A percentile compares a stretch with the other conserved stretches of the same genome.
Evolutionary conservation across 208 protist genomes (phyloP).

Genomic region (Leptomonas pyrrhocoris): DNA sequence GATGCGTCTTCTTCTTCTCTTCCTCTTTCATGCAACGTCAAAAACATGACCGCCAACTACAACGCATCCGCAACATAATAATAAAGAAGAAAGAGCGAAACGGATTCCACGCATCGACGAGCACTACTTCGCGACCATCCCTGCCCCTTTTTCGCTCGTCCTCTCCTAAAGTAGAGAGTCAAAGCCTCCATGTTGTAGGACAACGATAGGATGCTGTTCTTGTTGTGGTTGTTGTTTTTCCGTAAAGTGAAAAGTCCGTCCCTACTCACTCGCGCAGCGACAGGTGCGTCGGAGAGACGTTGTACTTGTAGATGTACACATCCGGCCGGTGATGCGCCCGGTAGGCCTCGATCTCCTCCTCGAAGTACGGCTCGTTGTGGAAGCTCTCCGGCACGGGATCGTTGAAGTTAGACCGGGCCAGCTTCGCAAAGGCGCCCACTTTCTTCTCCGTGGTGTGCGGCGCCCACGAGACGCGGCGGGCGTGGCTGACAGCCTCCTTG

Average conservation of each 20-base stretch:
- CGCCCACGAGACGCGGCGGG: constrained; percentile 88
- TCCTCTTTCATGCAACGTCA: too few relatives aligned
- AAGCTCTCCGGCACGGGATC: constrained; percentile 76
- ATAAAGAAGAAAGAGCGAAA: too few relatives aligned
- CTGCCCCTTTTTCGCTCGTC: too few relatives aligned
- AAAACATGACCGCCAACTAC: too few relatives aligned
- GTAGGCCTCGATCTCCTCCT: constrained; percentile 90
- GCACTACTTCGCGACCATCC: too few relatives aligned
- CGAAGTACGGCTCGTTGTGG: constrained; percentile 78
- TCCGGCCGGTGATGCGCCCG: constrained; percentile 80
- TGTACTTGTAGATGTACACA: constrained; percentile 92
- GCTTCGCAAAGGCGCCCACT: constrained; percentile 84
- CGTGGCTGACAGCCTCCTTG: constrained; percentile 87
- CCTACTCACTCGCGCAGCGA: constrained; percentile 68
- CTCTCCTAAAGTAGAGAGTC: too few relatives aligned
- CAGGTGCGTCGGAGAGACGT: constrained; percentile 86
- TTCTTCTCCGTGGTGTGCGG: constrained; percentile 92
- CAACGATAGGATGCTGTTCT: too few relatives aligned
- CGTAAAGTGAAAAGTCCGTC: background rate
- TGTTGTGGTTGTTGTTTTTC: too few relatives aligned
- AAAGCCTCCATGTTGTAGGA: too few relatives aligned
- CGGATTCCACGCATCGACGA: too few relatives aligned
- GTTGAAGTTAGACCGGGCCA: constrained; percentile 89
- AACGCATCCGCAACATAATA: too few relatives aligned
- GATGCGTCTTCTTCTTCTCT: too few relatives aligned